Conservation (phyloP, 257 asterid species). For the Penstemon newberryi region DNA sequence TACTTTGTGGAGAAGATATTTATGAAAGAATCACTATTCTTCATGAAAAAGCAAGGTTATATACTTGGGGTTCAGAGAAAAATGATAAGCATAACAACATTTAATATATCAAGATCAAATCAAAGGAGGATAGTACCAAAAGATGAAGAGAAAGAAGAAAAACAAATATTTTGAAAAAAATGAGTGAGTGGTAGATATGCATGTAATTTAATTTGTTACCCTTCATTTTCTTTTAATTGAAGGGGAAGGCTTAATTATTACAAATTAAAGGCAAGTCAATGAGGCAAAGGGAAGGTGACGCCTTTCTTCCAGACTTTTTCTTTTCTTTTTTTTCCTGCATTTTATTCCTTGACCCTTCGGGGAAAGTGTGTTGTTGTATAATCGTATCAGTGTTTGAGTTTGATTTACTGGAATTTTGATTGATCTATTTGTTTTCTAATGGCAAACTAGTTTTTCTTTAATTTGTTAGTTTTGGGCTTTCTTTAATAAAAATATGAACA, state of each 20-base stretch:
- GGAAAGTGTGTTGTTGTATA: neutral
- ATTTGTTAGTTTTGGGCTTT: neutral
- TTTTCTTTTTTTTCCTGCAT: neutral
- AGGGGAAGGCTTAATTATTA: slow-evolving; percentile 17
- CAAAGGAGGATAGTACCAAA: slow-evolving; percentile 26
- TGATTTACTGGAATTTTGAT: neutral
- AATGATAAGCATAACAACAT: slow-evolving; percentile 5
- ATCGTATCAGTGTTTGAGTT: neutral
- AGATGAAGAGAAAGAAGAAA: slow-evolving; percentile 37
- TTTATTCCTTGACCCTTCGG: neutral
- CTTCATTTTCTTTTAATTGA: slow-evolving; percentile 26
- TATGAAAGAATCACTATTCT: neutral
- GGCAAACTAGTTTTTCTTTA: neutral
- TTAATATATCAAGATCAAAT: neutral
- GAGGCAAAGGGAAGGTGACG: slow-evolving; percentile 71
- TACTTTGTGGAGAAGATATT: slow-evolving; percentile 1
- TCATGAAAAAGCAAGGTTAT: neutral
- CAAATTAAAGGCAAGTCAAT: slow-evolving; percentile 48
- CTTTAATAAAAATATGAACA: neutral
- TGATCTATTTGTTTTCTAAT: neutral
- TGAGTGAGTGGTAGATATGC: neutral
- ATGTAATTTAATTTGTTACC: neutral
- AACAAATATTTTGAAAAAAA: neutral
- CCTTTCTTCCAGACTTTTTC: slow-evolving; percentile 57
- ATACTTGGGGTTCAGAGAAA: slow-evolving; percentile 21